phyloP scores from a whole-genome alignment of 192 early-diverging fungal species.

The Gryganskiella cystojenkinii region DNA sequence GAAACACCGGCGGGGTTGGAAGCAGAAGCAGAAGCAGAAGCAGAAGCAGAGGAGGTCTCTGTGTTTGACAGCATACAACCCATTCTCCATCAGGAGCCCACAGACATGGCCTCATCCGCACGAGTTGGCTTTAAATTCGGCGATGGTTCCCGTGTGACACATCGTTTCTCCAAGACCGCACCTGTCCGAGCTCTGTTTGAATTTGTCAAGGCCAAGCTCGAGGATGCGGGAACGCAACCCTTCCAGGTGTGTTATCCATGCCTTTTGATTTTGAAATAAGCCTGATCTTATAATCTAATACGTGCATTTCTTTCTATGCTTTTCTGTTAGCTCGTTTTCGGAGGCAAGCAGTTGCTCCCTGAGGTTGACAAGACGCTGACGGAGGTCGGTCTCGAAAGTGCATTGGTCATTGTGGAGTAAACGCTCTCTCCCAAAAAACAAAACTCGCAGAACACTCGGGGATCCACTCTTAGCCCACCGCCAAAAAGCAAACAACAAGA shows the following conservation, averaged over 20 bases:
- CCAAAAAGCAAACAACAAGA: no score
- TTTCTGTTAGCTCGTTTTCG: conserved; percentile 74
- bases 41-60: conserved; percentile 25
- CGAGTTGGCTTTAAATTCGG: conserved; percentile 84
- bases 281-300: conserved; percentile 8
- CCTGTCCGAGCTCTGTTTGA: conserved; percentile 83
- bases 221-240: conserved; percentile 66
- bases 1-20: not conserved
- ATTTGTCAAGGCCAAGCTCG: conserved; percentile 79
- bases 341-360: conserved; percentile 73
- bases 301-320: conserved; percentile 3
- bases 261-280: conserved; percentile 1
- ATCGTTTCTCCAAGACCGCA: conserved; percentile 80
- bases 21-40: not conserved
- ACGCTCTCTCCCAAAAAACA: no score
- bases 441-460: not conserved
- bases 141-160: conserved; percentile 82
- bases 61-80: conserved; percentile 58
- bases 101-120: conserved; percentile 67
- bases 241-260: conserved; percentile 73
- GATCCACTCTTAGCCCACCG: no score
- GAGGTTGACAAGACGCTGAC: conserved; percentile 74
- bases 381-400: conserved; percentile 76
- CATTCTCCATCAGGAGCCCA: conserved; percentile 57
- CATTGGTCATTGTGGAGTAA: conserved; percentile 64